A percentile compares a stretch with the other conserved stretches of the same genome.
These are phyloP conservation scores for Solanum hybrid DNA, from an alignment of 305 asterid species.

Conservation along the genomic window DNA sequence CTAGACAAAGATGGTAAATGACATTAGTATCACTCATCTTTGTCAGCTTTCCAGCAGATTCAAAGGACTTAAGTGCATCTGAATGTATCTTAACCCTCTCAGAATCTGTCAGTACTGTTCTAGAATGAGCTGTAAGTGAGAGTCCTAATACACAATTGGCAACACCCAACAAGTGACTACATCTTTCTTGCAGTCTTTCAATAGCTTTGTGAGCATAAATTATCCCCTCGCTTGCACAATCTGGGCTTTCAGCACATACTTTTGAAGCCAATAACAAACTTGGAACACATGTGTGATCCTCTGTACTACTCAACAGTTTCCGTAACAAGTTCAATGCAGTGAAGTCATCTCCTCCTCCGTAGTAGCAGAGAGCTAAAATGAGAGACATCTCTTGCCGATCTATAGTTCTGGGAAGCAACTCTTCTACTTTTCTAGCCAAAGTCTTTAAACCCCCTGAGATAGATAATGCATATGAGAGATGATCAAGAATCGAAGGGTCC, in stretches of 20 bases:
- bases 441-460: slow-evolving; percentile 60
- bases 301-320: slow-evolving; percentile 34
- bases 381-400: slow-evolving; percentile 52
- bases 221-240: slow-evolving; percentile 46
- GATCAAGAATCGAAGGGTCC: slow-evolving; percentile 83
- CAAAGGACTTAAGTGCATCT: slow-evolving; percentile 58
- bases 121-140: slow-evolving; percentile 46
- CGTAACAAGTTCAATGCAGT: slow-evolving; percentile 60
- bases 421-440: slow-evolving; percentile 76
- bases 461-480: slow-evolving; percentile 76
- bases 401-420: slow-evolving; percentile 61
- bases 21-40: slow-evolving; percentile 47
- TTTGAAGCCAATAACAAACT: slow-evolving; percentile 62
- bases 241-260: slow-evolving; percentile 41
- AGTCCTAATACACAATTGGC: slow-evolving; percentile 59
- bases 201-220: slow-evolving; percentile 52
- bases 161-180: slow-evolving; percentile 48
- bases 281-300: slow-evolving; percentile 27
- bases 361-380: slow-evolving; percentile 69
- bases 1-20: slow-evolving; percentile 59
- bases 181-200: slow-evolving; percentile 36
- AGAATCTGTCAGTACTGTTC: slow-evolving; percentile 28
- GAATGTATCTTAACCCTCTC: slow-evolving; percentile 48
- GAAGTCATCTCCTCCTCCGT: slow-evolving; percentile 56
- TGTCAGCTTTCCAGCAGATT: slow-evolving; percentile 58